These are phyloP conservation scores for Didymella segeticola DNA, from an alignment of 2,329 filamentous ascomycete genomes.

Conservation along the genomic window DNA sequence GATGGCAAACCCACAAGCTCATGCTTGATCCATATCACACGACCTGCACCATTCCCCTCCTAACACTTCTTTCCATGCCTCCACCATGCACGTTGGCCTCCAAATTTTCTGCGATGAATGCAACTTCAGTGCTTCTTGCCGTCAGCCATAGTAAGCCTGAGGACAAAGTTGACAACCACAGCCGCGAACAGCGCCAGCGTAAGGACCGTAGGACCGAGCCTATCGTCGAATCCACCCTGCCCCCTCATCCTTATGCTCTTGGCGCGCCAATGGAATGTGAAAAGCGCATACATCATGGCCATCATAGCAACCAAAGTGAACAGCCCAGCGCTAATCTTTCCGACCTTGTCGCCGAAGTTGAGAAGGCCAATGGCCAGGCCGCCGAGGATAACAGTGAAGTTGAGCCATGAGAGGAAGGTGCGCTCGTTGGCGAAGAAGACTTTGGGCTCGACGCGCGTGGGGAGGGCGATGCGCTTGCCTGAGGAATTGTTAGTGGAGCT, in stretches of 20 bases:
- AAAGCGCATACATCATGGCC: constrained; percentile 92
- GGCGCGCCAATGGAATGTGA: constrained; percentile 97
- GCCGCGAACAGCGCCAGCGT: constrained; percentile 85
- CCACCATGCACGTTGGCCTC: background rate
- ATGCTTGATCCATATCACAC: background rate
- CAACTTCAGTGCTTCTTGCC: constrained; percentile 16
- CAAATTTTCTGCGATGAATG: background rate
- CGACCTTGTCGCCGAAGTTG: constrained; percentile 95
- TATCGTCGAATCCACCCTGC: constrained; percentile 95
- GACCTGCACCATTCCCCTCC: background rate
- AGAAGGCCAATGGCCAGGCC: constrained; percentile 95
- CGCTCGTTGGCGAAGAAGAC: constrained; percentile 99
- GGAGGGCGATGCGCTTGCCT: constrained; percentile 99
- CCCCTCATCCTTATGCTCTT: constrained; percentile 89
- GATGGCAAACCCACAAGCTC: background rate
- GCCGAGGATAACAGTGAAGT: constrained; percentile 98
- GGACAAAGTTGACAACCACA: constrained; percentile 94
- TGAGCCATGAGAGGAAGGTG: constrained; percentile 98
- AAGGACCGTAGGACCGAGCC: constrained; percentile 89
- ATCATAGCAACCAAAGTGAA: constrained; percentile 95
- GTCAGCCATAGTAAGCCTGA: constrained; percentile 54
- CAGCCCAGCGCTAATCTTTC: constrained; percentile 90
- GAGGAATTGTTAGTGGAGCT: constrained; percentile 6
- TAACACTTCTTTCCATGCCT: background rate
- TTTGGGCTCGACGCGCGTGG: constrained; percentile 97